Evolutionary conservation across 495 filamentous ascomycete genomes (phyloP).

Genomic region (Aspergillus coremiiformis): DNA sequence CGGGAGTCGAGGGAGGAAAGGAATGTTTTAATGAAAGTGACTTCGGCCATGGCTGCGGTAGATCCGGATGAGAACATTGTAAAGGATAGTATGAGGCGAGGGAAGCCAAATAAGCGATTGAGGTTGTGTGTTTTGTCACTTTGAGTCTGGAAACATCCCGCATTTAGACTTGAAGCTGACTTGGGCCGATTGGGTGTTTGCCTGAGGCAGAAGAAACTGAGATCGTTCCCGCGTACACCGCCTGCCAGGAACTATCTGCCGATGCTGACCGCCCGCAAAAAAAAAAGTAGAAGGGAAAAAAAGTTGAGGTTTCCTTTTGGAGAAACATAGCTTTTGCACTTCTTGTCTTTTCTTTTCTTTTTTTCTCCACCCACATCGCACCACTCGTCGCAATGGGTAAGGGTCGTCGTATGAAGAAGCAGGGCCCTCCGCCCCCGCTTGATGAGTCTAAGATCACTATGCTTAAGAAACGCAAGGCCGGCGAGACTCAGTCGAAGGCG

Average conservation of each 20-base stretch:
- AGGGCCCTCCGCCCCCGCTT: slow-evolving; percentile 75
- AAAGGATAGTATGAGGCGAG: background rate
- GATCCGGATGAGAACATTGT: background rate
- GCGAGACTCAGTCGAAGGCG: slow-evolving; percentile 40
- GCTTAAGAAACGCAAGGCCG: slow-evolving; percentile 69
- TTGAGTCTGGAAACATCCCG: background rate
- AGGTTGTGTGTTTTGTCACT: background rate
- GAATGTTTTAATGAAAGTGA: slow-evolving; percentile 75
- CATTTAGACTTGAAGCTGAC: too few species aligned
- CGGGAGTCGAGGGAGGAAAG: slow-evolving; percentile 69
- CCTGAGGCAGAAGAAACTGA: slow-evolving; percentile 10
- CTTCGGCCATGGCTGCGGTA: slow-evolving; percentile 64
- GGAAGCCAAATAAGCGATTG: background rate
- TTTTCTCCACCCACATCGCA: background rate
- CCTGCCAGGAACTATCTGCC: slow-evolving; percentile 25
- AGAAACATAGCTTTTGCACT: slow-evolving; percentile 19
- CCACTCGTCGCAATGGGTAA: slow-evolving; percentile 61
- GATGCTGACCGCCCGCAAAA: slow-evolving; percentile 26
- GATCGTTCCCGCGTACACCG: slow-evolving; percentile 21
- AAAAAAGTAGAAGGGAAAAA: slow-evolving; percentile 23
- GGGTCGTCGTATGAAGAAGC: slow-evolving; percentile 90
- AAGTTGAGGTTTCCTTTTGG: slow-evolving; percentile 10
- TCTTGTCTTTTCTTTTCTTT: slow-evolving; percentile 4
- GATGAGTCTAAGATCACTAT: slow-evolving; percentile 71
- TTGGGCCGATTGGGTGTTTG: slow-evolving; percentile 13